A percentile compares a stretch with the other conserved stretches of the same genome.
Conservation (phyloP, 169 alveolate species). For the Cryptosporidium viatorum region DNA sequence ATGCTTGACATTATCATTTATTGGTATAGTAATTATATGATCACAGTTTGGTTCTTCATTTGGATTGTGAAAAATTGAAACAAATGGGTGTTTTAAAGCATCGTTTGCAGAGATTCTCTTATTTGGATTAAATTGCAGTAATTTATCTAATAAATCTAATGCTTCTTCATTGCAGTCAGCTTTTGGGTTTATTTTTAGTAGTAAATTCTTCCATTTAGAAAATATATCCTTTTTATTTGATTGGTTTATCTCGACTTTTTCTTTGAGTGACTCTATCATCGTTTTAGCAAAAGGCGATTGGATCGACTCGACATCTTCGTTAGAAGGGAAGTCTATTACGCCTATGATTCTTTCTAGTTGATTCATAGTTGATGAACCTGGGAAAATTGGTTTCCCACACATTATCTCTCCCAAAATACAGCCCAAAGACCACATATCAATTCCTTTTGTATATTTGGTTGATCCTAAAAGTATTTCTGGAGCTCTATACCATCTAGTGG, state of each 20-base stretch:
- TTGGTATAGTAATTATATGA: constrained; percentile 85
- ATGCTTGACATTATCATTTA: constrained; percentile 88
- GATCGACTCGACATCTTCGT: constrained; percentile 91
- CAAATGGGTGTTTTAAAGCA: constrained; percentile 94
- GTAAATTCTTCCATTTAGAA: constrained; percentile 76
- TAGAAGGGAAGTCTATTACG: constrained; percentile 94
- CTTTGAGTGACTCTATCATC: constrained; percentile 85
- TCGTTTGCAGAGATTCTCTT: constrained; percentile 93
- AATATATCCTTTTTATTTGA: constrained; percentile 75
- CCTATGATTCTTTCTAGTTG: constrained; percentile 93
- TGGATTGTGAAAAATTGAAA: constrained; percentile 90
- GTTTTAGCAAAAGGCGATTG: constrained; percentile 89
- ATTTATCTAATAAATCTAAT: constrained; percentile 91
- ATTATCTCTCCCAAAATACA: constrained; percentile 97
- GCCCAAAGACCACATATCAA: constrained; percentile 99
- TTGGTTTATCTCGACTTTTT: constrained; percentile 63
- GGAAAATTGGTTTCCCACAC: constrained; percentile 96
- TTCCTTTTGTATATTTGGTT: constrained; percentile 97
- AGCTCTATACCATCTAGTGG: constrained; percentile 99
- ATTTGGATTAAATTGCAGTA: constrained; percentile 93
- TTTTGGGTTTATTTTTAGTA: constrained; percentile 35
- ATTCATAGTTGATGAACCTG: constrained; percentile 98
- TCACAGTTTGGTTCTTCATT: constrained; percentile 92
- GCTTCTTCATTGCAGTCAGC: constrained; percentile 85
- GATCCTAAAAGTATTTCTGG: constrained; percentile 97